phyloP scores from a whole-genome alignment of 768 basidiomycete genomes.

The Lyophyllum decastes region DNA sequence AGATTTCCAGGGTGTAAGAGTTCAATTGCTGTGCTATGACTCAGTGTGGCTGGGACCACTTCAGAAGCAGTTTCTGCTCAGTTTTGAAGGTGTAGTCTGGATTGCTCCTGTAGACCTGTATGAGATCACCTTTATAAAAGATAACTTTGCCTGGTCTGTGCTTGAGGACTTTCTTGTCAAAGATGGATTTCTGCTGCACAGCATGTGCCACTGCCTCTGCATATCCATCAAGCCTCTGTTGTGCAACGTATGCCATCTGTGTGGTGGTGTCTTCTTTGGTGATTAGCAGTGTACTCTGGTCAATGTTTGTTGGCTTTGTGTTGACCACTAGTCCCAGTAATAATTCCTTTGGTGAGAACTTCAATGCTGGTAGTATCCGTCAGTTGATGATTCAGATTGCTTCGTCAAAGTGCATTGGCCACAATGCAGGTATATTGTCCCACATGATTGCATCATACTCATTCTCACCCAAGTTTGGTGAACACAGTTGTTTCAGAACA shows the following conservation, averaged over 20 bases:
- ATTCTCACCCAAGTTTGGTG: constrained; percentile 21
- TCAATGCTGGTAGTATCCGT: constrained; percentile 24
- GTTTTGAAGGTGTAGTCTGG: constrained; percentile 27
- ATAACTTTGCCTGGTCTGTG: constrained; percentile 15
- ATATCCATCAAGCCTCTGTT: not conserved
- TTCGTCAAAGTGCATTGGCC: constrained; percentile 32
- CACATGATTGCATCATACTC: constrained; percentile 12
- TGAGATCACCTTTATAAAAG: constrained; percentile 27
- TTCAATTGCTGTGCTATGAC: constrained; percentile 18
- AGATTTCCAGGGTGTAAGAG: constrained; percentile 24
- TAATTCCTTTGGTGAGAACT: constrained; percentile 32
- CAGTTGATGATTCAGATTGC: constrained; percentile 25
- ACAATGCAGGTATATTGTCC: constrained; percentile 24
- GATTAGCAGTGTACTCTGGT: not conserved
- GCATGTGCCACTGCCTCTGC: constrained; percentile 20
- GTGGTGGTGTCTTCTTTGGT: constrained; percentile 5
- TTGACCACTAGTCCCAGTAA: constrained; percentile 30
- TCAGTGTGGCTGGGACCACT: constrained; percentile 29
- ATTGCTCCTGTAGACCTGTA: constrained; percentile 22
- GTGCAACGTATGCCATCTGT: constrained; percentile 22
- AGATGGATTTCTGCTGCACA: constrained; percentile 21
- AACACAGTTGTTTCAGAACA: constrained; percentile 28
- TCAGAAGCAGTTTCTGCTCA: constrained; percentile 27
- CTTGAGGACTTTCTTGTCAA: constrained; percentile 23
- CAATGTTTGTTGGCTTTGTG: constrained; percentile 17